A percentile compares a stretch with the other conserved stretches of the same genome.
Evolutionary conservation across 78 protist genomes (phyloP).

Genomic region (Dictyostelium firmibasis): DNA sequence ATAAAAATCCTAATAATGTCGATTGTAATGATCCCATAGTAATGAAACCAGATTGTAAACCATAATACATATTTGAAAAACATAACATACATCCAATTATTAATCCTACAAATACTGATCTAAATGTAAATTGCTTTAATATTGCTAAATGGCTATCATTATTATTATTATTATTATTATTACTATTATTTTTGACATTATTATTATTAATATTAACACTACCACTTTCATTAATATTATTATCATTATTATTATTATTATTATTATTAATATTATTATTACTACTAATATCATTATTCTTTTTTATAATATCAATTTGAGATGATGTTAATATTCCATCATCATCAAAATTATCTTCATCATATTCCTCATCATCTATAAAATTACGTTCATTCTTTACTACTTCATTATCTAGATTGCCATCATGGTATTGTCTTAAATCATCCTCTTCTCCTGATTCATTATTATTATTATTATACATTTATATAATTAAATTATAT

Average conservation of each 20-base stretch:
- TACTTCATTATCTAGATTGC: neutral
- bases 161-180: neutral
- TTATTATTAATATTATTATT: neutral
- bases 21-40: conserved; percentile 79
- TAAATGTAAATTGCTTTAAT: conserved; percentile 19
- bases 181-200: neutral
- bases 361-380: conserved; percentile 8
- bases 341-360: neutral
- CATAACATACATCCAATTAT: conserved; percentile 80
- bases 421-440: neutral
- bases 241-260: neutral
- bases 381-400: neutral
- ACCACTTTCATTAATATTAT: neutral
- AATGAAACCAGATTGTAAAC: conserved; percentile 84
- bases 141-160: neutral
- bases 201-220: neutral
- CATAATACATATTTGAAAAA: conserved; percentile 85
- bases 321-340: neutral
- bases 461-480: neutral
- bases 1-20: conserved; percentile 77
- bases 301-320: neutral
- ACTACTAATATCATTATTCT: neutral
- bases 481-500: neutral
- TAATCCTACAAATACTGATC: conserved; percentile 49
- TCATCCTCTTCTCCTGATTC: neutral